Base-by-base conservation (phyloP, 2,329 filamentous ascomycete species). In the Zasmidium angulare region DNA sequence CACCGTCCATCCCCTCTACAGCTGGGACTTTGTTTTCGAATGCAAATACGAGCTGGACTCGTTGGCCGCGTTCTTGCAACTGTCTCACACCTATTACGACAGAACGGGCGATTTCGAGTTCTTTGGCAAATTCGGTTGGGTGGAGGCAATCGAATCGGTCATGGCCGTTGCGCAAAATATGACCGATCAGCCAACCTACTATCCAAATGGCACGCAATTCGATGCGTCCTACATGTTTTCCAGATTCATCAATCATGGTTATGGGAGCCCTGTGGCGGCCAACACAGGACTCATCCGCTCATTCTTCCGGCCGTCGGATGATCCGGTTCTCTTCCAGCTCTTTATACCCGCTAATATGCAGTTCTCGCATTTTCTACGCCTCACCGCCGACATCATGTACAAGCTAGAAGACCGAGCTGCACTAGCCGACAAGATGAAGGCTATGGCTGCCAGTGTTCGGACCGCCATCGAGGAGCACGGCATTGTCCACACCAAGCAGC, bases 341-440 rank as follows among this genome's bases (percentile, higher is more conserved):
- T 78, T 77, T 68, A 76, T 80, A 17, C 78, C 78, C 0, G 71
- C 76, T 50, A 82, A 81, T 52, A 91, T 91, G 87, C 89, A 90
- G 87, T 86, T 91, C 65, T 81, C 86, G 29, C 77, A 82, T 22
- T 89, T 86, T 66, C 79, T 91, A 2, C 75, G 78, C 12, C 76
- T 80, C 0, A 76, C 81, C 0, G 77, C 79, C 17, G 70, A 76
- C 7, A 84, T 86, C 19, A 56, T 54, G 46, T 31, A 59, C 17
- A 55, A 60, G 47, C 29, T 62, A 6, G 59, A 56, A 2, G 40
- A 50, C 19, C 46, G 57, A 17, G 74, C 63, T 78, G 46, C 48
- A 21, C 54, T 60, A n/a, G 59, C 56, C 14, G 46, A 46, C 10
- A 46, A 49, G n/a, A 64, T 64, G 62, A 55, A 56, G 24, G 40